Evolutionary conservation across 208 protist genomes (phyloP).

Genomic region (Crithidia brevicula): DNA sequence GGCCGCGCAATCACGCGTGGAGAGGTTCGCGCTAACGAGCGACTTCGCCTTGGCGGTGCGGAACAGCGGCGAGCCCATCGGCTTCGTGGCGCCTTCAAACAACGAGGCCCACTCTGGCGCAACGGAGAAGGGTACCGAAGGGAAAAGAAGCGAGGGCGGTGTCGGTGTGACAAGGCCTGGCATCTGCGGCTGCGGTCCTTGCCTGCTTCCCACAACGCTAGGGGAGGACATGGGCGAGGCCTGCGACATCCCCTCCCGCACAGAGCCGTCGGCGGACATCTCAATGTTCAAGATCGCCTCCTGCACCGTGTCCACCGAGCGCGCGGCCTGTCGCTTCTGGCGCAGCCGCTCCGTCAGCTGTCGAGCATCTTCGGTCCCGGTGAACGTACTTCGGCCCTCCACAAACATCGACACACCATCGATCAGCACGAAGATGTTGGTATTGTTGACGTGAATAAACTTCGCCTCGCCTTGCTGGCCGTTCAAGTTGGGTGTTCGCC

Average conservation of each 20-base stretch:
- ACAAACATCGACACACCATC: conserved; percentile 90
- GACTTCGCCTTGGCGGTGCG: conserved; percentile 17
- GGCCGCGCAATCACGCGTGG: not conserved
- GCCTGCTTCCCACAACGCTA: not conserved
- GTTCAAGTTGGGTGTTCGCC: not conserved
- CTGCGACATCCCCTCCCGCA: not conserved
- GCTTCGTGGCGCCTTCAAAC: conserved; percentile 32
- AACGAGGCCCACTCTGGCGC: conserved; percentile 39
- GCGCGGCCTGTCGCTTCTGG: conserved; percentile 25
- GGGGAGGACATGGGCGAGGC: not conserved
- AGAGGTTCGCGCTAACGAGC: not conserved
- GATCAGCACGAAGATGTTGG: conserved; percentile 88
- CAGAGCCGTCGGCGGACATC: conserved; percentile 19
- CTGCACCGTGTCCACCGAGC: conserved; percentile 68
- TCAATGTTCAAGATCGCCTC: conserved; percentile 84
- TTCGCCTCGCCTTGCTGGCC: conserved; percentile 38
- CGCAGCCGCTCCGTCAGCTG: conserved; percentile 33
- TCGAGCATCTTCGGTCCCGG: conserved; percentile 53
- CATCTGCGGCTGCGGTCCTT: not conserved
- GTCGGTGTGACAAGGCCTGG: not conserved
- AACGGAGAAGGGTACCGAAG: not conserved
- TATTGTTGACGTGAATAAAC: conserved; percentile 91
- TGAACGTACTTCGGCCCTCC: conserved; percentile 78
- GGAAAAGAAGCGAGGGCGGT: not conserved
- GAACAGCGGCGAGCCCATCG: conserved; percentile 33